A percentile compares a stretch with the other conserved stretches of the same genome.
phyloP scores from a whole-genome alignment of 2,329 filamentous ascomycete species.

The Aspergillus sp. region DNA sequence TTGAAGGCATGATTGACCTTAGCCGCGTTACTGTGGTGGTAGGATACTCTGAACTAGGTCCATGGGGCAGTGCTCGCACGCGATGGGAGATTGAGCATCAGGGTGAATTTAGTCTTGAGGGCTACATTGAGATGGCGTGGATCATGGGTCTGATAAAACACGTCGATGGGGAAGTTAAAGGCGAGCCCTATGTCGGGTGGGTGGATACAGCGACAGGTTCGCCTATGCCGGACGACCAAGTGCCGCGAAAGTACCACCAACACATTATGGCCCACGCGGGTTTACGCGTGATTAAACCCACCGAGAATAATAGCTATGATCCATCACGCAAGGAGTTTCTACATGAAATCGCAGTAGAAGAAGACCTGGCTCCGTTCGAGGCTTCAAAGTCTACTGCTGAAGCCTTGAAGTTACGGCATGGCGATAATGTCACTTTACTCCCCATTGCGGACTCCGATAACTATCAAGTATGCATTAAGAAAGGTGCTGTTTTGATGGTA shows the following conservation, averaged over 20 bases:
- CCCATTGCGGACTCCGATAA: slow-evolving; percentile 86
- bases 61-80: slow-evolving; percentile 97
- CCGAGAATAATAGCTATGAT: slow-evolving; percentile 55
- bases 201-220: slow-evolving; percentile 11
- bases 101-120: slow-evolving; percentile 93
- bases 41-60: slow-evolving; percentile 49
- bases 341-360: slow-evolving; percentile 89
- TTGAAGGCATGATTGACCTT: slow-evolving; percentile 41
- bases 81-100: slow-evolving; percentile 99
- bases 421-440: slow-evolving; percentile 12
- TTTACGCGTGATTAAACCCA: slow-evolving; percentile 91
- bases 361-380: slow-evolving; percentile 20
- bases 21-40: slow-evolving; percentile 39
- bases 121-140: slow-evolving; percentile 99
- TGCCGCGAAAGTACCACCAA: slow-evolving; percentile 13
- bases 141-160: slow-evolving; percentile 99
- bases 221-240: slow-evolving; percentile 16
- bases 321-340: slow-evolving; percentile 72
- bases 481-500: slow-evolving; percentile 79
- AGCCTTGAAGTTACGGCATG: slow-evolving; percentile 36
- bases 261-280: slow-evolving; percentile 84
- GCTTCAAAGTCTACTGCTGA: slow-evolving; percentile 15
- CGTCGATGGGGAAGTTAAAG: slow-evolving; percentile 91
- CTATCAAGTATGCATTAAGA: slow-evolving; percentile 65
- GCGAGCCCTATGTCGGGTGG: slow-evolving; percentile 89